Evolutionary conservation across 345 rosid species (phyloP).

Genomic region (Salix arbutifolia): DNA sequence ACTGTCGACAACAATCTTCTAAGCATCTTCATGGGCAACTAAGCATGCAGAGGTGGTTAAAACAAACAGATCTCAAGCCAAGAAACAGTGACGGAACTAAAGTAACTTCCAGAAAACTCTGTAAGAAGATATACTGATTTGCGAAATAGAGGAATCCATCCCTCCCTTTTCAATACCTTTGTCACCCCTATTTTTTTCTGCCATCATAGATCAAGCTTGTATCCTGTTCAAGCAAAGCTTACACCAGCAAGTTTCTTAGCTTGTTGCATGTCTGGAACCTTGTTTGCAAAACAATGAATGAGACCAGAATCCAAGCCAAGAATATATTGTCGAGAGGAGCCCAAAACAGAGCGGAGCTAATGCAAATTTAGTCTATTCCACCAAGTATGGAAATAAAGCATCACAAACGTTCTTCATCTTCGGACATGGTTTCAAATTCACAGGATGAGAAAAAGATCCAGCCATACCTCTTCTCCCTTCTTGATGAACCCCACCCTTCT

Average conservation of each 20-base stretch:
- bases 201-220: background rate
- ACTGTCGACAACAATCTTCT: background rate
- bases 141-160: background rate
- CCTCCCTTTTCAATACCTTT: background rate
- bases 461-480: slow-evolving; percentile 83
- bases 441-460: background rate
- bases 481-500: slow-evolving; percentile 65
- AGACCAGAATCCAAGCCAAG: background rate
- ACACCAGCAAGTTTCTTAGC: background rate
- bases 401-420: background rate
- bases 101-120: background rate
- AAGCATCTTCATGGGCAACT: background rate
- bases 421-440: background rate
- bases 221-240: background rate
- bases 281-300: background rate
- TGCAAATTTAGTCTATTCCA: background rate
- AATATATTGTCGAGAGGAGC: background rate
- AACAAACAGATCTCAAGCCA: background rate
- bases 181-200: background rate
- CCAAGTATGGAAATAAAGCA: background rate
- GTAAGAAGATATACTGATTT: background rate
- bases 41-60: background rate
- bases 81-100: background rate
- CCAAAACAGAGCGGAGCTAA: background rate
- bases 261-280: background rate